phyloP scores from a whole-genome alignment of 805 yeast genomes.

The Candida coquimbonensis region DNA sequence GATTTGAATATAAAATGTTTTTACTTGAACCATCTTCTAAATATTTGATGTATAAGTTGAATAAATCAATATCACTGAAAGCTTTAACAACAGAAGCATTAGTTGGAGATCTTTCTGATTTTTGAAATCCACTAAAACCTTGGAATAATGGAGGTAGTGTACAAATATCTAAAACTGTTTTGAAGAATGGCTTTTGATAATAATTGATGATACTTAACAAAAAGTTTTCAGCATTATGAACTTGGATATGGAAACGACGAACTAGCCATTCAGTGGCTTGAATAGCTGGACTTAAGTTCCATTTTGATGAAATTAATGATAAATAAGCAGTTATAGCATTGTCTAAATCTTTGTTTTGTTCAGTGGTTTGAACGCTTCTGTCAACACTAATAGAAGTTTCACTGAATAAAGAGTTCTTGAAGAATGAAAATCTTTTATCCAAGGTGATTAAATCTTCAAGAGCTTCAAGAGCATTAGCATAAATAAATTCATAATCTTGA shows the following conservation, averaged over 20 bases:
- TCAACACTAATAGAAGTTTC: constrained; percentile 76
- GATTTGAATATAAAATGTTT: constrained; percentile 55
- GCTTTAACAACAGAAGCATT: constrained; percentile 61
- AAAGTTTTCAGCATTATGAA: constrained; percentile 68
- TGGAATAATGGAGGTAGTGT: constrained; percentile 72
- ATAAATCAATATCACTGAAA: constrained; percentile 62
- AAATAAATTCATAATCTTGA: constrained; percentile 85
- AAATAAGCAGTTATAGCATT: constrained; percentile 70
- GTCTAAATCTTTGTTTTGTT: constrained; percentile 68
- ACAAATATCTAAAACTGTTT: constrained; percentile 68
- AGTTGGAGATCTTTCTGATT: constrained; percentile 57
- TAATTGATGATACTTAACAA: constrained; percentile 75
- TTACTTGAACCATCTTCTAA: constrained; percentile 37
- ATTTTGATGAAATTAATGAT: constrained; percentile 66
- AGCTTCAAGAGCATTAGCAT: constrained; percentile 66
- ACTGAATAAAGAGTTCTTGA: constrained; percentile 68
- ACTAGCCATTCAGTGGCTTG: constrained; percentile 93
- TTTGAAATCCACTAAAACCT: constrained; percentile 65
- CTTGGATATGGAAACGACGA: constrained; percentile 81
- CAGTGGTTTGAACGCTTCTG: constrained; percentile 73
- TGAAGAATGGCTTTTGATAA: constrained; percentile 65
- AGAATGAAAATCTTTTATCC: constrained; percentile 69
- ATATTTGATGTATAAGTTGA: constrained; percentile 57
- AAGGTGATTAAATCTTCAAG: constrained; percentile 61
- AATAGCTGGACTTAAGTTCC: constrained; percentile 67